These are phyloP conservation scores for Wilcoxina mikolae DNA, from an alignment of 495 filamentous ascomycete genomes.

Conservation along the genomic window DNA sequence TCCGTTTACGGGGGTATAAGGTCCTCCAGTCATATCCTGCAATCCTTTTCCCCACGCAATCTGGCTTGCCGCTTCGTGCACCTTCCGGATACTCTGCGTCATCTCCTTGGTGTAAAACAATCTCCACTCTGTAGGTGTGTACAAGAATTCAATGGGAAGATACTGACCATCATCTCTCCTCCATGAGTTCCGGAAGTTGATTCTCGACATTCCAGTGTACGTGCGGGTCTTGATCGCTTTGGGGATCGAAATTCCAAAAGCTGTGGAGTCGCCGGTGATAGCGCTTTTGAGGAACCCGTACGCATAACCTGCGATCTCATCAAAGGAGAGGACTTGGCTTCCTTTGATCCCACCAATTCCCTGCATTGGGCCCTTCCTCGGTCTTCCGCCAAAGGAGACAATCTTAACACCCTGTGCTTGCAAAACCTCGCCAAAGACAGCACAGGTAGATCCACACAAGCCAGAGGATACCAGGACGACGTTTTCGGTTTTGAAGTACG, in stretches of 20 bases:
- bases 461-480: constrained; percentile 20
- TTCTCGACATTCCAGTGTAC: not conserved
- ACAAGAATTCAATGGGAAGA: constrained; percentile 21
- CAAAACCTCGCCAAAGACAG: constrained; percentile 21
- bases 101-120: constrained; percentile 18
- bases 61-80: constrained; percentile 19
- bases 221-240: not conserved
- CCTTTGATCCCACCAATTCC: constrained; percentile 22
- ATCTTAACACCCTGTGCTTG: constrained; percentile 10
- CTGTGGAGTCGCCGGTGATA: not conserved
- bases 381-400: constrained; percentile 18
- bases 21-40: constrained; percentile 4
- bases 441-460: constrained; percentile 21
- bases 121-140: constrained; percentile 12
- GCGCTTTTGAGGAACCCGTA: not conserved
- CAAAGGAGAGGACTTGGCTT: constrained; percentile 15
- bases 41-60: constrained; percentile 12
- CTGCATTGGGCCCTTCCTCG: constrained; percentile 18
- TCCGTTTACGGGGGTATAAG: not conserved
- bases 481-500: constrained; percentile 14
- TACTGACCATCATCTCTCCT: constrained; percentile 13
- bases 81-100: not conserved
- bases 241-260: not conserved
- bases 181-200: constrained; percentile 25
- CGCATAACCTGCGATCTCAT: constrained; percentile 7